phyloP scores from a whole-genome alignment of 192 early-diverging fungal species.

The Pilaira anomala region DNA sequence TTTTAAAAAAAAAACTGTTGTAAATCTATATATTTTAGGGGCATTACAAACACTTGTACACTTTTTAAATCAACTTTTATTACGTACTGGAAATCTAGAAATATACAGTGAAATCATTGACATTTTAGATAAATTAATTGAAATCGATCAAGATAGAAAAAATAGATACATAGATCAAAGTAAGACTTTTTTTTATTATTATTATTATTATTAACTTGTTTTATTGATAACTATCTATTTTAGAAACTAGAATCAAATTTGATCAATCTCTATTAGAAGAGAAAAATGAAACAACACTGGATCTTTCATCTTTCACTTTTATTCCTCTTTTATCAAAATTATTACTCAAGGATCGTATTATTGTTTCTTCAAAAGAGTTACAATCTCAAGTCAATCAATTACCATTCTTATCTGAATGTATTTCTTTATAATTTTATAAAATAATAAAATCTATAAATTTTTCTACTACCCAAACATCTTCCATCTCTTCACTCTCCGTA shows the following conservation, averaged over 20 bases:
- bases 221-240: background rate
- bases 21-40: conserved; percentile 45
- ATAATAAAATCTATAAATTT: conserved; percentile 23
- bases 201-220: background rate
- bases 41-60: conserved; percentile 57
- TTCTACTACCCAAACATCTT: conserved; percentile 34
- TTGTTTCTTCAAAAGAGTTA: background rate
- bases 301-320: background rate
- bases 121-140: conserved; percentile 47
- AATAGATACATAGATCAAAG: conserved; percentile 57
- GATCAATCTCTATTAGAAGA: background rate
- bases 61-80: conserved; percentile 44
- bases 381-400: background rate
- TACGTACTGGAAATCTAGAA: conserved; percentile 21
- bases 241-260: background rate
- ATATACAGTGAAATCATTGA: conserved; percentile 35
- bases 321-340: background rate
- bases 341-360: background rate
- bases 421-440: background rate
- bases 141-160: conserved; percentile 50
- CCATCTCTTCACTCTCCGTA: conserved; percentile 10
- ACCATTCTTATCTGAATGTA: background rate
- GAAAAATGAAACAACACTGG: background rate
- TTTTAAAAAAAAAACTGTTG: no score
- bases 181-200: conserved; percentile 28